Conservation (phyloP, 1,284 basidiomycete genomes). For the Trametes pubescens region DNA sequence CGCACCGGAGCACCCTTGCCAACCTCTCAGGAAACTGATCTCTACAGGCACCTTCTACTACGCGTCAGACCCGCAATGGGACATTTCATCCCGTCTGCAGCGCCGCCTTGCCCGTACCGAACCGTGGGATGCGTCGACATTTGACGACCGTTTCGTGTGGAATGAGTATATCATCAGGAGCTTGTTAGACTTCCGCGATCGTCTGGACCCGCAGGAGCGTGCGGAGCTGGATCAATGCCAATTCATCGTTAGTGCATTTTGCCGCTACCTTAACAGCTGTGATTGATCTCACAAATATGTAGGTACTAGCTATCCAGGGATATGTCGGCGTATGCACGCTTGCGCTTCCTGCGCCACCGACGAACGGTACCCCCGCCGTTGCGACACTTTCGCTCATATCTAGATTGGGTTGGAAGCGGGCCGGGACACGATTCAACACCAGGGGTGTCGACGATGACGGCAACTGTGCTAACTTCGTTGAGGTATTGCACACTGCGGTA, state of each 20-base stretch:
- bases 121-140: conserved; percentile 64
- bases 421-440: conserved; percentile 97
- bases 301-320: conserved; percentile 94
- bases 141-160: conserved; percentile 89
- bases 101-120: conserved; percentile 66
- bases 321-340: conserved; percentile 81
- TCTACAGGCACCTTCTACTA: conserved; percentile 96
- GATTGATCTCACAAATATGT: background rate
- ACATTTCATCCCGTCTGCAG: conserved; percentile 85
- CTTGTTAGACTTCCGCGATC: conserved; percentile 81
- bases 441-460: conserved; percentile 98
- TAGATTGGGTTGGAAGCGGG: conserved; percentile 92
- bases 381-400: conserved; percentile 85
- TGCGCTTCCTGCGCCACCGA: conserved; percentile 76
- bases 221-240: conserved; percentile 79
- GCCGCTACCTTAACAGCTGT: background rate
- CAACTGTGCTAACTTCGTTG: conserved; percentile 97
- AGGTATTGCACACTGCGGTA: conserved; percentile 55
- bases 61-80: conserved; percentile 83
- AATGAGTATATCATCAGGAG: conserved; percentile 86
- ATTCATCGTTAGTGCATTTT: conserved; percentile 70
- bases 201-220: conserved; percentile 73
- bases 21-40: conserved; percentile 90
- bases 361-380: conserved; percentile 68
- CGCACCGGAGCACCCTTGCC: conserved; percentile 89